Evolutionary conservation across 78 protist genomes (phyloP), one percentile per base, ranked within the genome.

Genomic region (Guillardia theta): DNA sequence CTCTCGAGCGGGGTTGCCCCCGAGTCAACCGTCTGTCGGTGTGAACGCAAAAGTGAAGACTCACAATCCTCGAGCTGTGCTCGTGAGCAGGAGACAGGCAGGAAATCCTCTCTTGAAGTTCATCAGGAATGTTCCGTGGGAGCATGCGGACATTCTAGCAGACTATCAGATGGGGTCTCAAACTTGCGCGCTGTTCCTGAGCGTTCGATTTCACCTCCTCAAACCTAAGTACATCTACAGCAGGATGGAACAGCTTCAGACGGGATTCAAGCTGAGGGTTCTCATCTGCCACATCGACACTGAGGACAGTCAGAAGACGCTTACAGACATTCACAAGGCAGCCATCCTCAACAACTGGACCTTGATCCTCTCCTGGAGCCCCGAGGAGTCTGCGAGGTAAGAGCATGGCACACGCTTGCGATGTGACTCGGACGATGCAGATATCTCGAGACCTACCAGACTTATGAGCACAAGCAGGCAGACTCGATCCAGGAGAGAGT

Each of bases 91-190:
- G 21, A 36, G 83, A 3, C 90, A 80, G 50, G 33, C 46, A 4
- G 50, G 50, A 12, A 80, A 80, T 30, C 53, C 90, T 10, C 12
- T 80, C 22, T 30, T 80, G 48, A 39, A n/a, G 53, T 0, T 18
- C 45, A 80, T 80, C 24, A 46, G 90, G 44, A 80, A 80, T 44
- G 90, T 80, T 12, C 90, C 90, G 36, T 80, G 90, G 90, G 90
- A 80, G 8, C 45, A 80, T 9, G 90, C 90, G 18, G 90, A 80
- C 21, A 80, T 80, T 1, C 6, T 33, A 9, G 58, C 90, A 44
- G 90, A 80, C 90, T 80, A 44, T 44, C 53, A 44, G 36, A 39
- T 80, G 46, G 90, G 90, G 8, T 33, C 1, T 18, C 46, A 39
- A 30, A 80, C 46, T 8, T 80, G 90, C 90, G 12, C 44, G 12